These are phyloP conservation scores for Furcasterigmium furcatum DNA, from an alignment of 2,329 filamentous ascomycete species.

Conservation along the genomic window DNA sequence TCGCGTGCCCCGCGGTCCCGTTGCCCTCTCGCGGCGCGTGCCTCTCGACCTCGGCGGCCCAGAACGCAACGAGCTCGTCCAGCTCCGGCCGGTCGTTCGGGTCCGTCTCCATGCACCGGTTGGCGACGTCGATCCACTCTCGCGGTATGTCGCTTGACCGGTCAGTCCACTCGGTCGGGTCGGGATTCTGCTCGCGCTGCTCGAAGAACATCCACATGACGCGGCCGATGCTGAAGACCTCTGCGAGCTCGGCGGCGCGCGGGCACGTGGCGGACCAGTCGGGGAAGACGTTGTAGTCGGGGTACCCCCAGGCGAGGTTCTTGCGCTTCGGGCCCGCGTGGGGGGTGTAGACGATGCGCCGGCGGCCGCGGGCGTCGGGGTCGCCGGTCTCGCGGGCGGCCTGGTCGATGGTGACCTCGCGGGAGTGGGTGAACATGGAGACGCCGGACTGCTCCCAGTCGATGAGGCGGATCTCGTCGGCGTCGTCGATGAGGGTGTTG, in stretches of 20 bases:
- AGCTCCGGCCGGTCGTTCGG: constrained; percentile 11
- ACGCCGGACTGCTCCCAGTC: constrained; percentile 22
- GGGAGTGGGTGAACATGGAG: constrained; percentile 13
- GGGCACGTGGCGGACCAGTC: constrained; percentile 13
- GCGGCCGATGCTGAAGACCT: constrained; percentile 15
- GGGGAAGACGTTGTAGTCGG: constrained; percentile 14
- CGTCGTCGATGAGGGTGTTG: constrained; percentile 19
- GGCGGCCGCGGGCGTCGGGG: constrained; percentile 1
- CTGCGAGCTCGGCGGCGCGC: constrained; percentile 13
- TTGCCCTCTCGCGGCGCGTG: background rate
- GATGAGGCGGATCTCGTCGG: constrained; percentile 13
- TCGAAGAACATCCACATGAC: constrained; percentile 16
- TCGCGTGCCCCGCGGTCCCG: background rate
- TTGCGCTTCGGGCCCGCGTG: constrained; percentile 7
- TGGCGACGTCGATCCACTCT: constrained; percentile 8
- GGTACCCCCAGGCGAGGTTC: constrained; percentile 11
- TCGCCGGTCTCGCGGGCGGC: constrained; percentile 4
- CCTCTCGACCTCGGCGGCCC: constrained; percentile 1
- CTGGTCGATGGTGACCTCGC: constrained; percentile 12
- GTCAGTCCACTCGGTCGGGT: constrained; percentile 6
- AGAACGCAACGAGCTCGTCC: constrained; percentile 10
- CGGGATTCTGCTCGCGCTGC: constrained; percentile 10
- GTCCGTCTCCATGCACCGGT: constrained; percentile 8
- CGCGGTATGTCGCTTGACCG: constrained; percentile 8
- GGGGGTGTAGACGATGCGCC: constrained; percentile 11